A percentile compares a stretch with the other conserved stretches of the same genome.
Evolutionary conservation across 2,329 filamentous ascomycete species (phyloP).

Genomic region (Didymella arachidicola): DNA sequence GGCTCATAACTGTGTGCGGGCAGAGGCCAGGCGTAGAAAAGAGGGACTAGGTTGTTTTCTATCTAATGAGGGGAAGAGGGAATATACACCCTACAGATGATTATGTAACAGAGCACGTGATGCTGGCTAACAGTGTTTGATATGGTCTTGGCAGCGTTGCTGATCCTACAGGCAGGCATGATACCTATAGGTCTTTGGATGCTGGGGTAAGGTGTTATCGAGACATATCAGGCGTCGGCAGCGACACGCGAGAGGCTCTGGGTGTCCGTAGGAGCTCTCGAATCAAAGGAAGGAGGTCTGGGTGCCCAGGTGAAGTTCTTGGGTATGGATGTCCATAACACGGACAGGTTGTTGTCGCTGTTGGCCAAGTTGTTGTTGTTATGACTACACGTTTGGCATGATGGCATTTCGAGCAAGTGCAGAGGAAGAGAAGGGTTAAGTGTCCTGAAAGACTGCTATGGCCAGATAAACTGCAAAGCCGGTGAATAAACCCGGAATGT

Average conservation of each 20-base stretch:
- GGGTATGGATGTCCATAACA: background rate
- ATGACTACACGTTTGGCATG: background rate
- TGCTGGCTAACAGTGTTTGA: no score
- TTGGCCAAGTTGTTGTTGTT: background rate
- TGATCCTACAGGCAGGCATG: slow-evolving; percentile 27
- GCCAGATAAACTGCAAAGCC: no score
- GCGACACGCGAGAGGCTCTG: background rate
- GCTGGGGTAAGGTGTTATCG: slow-evolving; percentile 1
- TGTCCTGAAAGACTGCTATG: no score
- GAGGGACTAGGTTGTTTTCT: no score
- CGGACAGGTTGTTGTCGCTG: slow-evolving; percentile 7
- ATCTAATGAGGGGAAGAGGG: no score
- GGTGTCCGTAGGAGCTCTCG: slow-evolving; percentile 3
- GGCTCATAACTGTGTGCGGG: no score
- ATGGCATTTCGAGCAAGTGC: background rate
- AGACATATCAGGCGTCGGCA: slow-evolving; percentile 2
- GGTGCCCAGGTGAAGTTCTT: background rate
- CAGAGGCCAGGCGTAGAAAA: no score
- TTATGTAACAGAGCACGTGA: no score
- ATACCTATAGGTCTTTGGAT: background rate
- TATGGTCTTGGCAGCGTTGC: slow-evolving; percentile 30
- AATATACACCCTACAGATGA: no score
- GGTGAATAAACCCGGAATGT: background rate
- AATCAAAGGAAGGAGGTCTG: background rate
- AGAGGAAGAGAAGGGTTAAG: background rate